Conservation (phyloP, 2,329 filamentous ascomycete genomes). For the Aspergillus sp. region DNA sequence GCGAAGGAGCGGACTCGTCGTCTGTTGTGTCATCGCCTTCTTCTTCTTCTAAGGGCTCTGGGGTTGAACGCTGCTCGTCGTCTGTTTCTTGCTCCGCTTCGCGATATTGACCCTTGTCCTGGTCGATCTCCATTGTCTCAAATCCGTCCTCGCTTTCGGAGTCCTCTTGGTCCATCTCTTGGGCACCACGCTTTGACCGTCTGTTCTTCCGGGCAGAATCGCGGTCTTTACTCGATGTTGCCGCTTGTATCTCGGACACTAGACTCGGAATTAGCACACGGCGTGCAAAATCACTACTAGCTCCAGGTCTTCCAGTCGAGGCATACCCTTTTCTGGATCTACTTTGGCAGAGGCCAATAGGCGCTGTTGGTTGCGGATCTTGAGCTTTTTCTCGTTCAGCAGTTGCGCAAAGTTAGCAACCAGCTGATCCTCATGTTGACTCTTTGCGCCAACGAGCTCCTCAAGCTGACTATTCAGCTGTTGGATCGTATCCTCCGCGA, state of each 20-base stretch:
- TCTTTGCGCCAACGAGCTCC: constrained; percentile 50
- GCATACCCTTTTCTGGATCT: constrained; percentile 31
- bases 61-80: constrained; percentile 19
- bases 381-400: constrained; percentile 57
- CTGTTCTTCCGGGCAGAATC: constrained; percentile 10
- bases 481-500: constrained; percentile 44
- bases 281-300: neutral
- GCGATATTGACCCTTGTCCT: constrained; percentile 5
- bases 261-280: neutral
- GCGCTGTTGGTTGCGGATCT: constrained; percentile 55
- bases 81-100: constrained; percentile 18
- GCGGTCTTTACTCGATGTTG: constrained; percentile 5
- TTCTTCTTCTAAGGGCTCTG: constrained; percentile 27
- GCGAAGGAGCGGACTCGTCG: constrained; percentile 12
- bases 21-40: constrained; percentile 22
- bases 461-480: constrained; percentile 48
- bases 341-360: constrained; percentile 45
- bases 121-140: constrained; percentile 31
- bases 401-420: constrained; percentile 51
- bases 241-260: constrained; percentile 23
- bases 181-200: constrained; percentile 21
- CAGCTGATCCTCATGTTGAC: constrained; percentile 49
- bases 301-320: neutral
- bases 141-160: constrained; percentile 28
- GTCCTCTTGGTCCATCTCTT: constrained; percentile 13